Evolutionary conservation across 768 basidiomycete genomes (phyloP), one percentile per base, ranked within the genome.

Genomic region (Cyathus striatus): DNA sequence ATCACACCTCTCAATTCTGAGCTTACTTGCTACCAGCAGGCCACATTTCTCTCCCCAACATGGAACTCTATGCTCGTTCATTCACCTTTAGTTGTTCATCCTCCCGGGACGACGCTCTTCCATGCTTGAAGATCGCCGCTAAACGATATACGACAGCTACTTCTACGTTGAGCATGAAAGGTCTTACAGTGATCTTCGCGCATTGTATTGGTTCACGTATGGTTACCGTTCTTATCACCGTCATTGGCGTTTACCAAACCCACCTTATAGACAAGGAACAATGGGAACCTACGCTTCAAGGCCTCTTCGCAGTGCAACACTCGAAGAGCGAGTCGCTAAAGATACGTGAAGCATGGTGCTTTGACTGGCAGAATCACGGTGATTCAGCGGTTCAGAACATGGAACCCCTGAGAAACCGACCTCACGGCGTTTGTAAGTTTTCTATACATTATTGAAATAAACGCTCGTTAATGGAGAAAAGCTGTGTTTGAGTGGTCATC

Each of bases 361-460:
- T 77, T 41, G 76, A 78, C 51, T 71, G 70, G 66, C 73, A 69
- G 43, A 75, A 62, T 21, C 72, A 75, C 38, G 75, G 76, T 16
- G 72, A 75, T 34, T 64, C 73, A 6, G 73, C 70, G 12, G 47
- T 72, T 0, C 49, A 75, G 21, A 78, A 78, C 48, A 54, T 49
- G 6, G 56, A 59, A 5, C 43, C 54, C 1, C 49, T 76, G 27
- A 46, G 54, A 39, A 25, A 42, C 2, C 61, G 66, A 12, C 48
- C 56, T 13, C 55, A 63, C 23, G 61, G 61, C 34, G 64, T 69
- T 27, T 66, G 71, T 67, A 47, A 48, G 70, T 63, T 9, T 22
- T 21, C 38, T 38, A 6, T 22, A 13, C 17, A 1, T 35, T 3
- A n/a, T n/a, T n/a, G n/a, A n/a, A n/a, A n/a, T n/a, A n/a, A n/a